phyloP scores from a whole-genome alignment of 2,329 filamentous ascomycete species.

The Hymenoscyphus salicellus region DNA sequence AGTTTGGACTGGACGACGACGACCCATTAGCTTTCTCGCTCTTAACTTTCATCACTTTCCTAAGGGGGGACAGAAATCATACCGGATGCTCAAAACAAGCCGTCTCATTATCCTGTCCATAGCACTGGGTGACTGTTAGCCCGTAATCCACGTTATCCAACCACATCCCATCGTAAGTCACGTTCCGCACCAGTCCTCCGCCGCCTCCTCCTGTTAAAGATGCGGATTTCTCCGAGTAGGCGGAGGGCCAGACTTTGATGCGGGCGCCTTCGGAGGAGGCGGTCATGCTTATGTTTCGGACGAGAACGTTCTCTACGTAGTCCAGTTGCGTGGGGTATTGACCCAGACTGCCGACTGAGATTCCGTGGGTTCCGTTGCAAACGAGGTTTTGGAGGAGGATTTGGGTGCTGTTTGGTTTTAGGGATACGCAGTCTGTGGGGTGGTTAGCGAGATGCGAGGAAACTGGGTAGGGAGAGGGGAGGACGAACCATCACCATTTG shows the following conservation, averaged over 20 bases:
- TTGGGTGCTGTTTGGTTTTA: neutral
- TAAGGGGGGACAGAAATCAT: neutral
- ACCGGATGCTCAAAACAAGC: neutral
- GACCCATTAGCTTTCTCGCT: no score
- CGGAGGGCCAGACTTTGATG: neutral
- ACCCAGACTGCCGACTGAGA: neutral
- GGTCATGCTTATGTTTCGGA: neutral
- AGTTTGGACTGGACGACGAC: neutral
- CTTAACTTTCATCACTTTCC: no score
- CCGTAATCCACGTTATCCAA: neutral
- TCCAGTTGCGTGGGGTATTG: neutral
- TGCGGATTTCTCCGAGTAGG: neutral
- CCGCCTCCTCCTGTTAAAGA: neutral
- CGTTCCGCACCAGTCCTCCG: neutral
- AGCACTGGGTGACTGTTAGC: neutral
- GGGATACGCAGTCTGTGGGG: neutral
- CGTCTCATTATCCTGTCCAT: neutral
- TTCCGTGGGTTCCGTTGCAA: neutral
- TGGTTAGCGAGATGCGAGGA: neutral
- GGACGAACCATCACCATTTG: neutral
- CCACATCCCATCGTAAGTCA: neutral
- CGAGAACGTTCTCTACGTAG: neutral
- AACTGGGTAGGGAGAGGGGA: neutral
- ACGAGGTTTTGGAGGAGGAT: neutral
- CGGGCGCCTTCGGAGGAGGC: neutral